A percentile compares a stretch with the other conserved stretches of the same genome.
These are phyloP conservation scores for Candida krabiensis DNA, from an alignment of 805 yeast species.

Conservation along the genomic window DNA sequence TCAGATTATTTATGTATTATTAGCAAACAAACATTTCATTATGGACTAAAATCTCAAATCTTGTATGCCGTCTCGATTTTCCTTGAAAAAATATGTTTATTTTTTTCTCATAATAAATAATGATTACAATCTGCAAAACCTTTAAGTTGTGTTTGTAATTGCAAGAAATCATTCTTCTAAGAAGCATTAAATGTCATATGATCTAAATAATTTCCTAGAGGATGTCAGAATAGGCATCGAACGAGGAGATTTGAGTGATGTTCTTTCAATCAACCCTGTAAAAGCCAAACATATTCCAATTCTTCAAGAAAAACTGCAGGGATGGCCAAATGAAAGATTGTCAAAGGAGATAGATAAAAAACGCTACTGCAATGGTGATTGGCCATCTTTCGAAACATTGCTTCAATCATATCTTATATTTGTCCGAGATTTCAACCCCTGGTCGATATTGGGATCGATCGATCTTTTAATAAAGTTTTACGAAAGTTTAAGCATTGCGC, in stretches of 20 bases:
- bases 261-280: slow-evolving; percentile 24
- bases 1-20: too few relatives aligned
- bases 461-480: slow-evolving; percentile 50
- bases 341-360: slow-evolving; percentile 30
- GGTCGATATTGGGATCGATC: slow-evolving; percentile 54
- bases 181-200: slow-evolving; percentile 7
- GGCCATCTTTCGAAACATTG: slow-evolving; percentile 45
- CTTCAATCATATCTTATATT: slow-evolving; percentile 43
- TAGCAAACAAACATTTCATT: too few relatives aligned
- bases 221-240: slow-evolving; percentile 10
- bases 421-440: slow-evolving; percentile 53
- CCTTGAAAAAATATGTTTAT: too few relatives aligned
- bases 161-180: too few relatives aligned
- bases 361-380: slow-evolving; percentile 34
- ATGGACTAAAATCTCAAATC: too few relatives aligned
- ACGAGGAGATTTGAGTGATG: slow-evolving; percentile 9
- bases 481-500: slow-evolving; percentile 48
- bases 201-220: slow-evolving; percentile 11
- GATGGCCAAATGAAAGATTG: slow-evolving; percentile 19
- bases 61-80: too few relatives aligned
- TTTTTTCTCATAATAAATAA: too few relatives aligned
- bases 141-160: too few relatives aligned
- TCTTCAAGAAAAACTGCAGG: slow-evolving; percentile 28
- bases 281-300: slow-evolving; percentile 23
- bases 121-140: too few relatives aligned